Evolutionary conservation across 345 rosid species (phyloP), one percentile per base, ranked within the genome.

Genomic region (Brassica rapa): DNA sequence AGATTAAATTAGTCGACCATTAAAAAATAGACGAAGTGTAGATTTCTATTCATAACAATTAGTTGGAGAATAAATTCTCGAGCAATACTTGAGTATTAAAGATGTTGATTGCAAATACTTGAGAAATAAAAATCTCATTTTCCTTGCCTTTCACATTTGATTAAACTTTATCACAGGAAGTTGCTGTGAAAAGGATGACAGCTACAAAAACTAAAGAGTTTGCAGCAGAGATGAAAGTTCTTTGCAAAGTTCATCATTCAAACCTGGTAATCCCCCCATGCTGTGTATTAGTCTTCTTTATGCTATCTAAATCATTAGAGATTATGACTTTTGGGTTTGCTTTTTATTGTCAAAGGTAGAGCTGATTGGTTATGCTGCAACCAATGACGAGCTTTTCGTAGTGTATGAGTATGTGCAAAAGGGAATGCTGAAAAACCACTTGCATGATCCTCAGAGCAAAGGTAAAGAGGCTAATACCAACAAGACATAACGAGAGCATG

Each of bases 241-340:
- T 94, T 79, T 91, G 98, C 90, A 94, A 81, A 82, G 97, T 94
- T 81, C 98, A 94, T 83, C 98, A 94, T 84, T 79, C 95, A 64
- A 95, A 92, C 85, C 90, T 95, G 95, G 99, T 92, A 94, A 35
- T 46, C 15, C n/a, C 15, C n/a, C 53, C 53, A 12, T 4, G 11
- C 56, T 74, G 33, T 41, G 62, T 73, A 1, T 69, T 51, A 14
- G 29, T 39, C 66, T 62, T n/a, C 62, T 8, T 16, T 4, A 35
- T 35, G 64, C 35, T n/a, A 2, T 30, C 10, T 73, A 21, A 68
- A 62, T 7, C 11, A 6, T 62, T 69, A 0, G 8, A 35, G 76
- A 62, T 59, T 60, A 41, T 83, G 89, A 88, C 87, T 72, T 70
- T 3, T 65, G 4, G 43, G 24, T 67, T 81, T 81, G 70, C 61